Base-by-base conservation (phyloP, 2,329 filamentous ascomycete genomes). In the Fusarium pseudoanthophilum region DNA sequence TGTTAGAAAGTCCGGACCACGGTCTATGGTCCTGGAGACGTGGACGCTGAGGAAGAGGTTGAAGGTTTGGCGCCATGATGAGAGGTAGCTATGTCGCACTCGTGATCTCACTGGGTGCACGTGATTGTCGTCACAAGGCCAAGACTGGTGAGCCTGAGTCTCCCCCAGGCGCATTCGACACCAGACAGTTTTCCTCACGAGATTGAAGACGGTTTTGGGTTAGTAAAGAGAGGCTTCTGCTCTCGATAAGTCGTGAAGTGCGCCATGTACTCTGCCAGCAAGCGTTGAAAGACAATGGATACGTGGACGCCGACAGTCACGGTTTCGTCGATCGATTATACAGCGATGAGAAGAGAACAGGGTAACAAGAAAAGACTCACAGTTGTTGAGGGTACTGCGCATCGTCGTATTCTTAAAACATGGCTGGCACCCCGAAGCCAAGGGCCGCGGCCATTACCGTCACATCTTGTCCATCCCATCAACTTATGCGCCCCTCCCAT, bases 1-100 rank as follows among this genome's bases (percentile, higher is more conserved):
- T 80, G 78, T 84, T 80, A 46, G 86, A 88, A 43, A 87, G 81
- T 52, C 84, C 83, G 34, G 87, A 88, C 78, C 84, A 84, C 69
- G 86, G 84, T 74, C 85, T 79, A 46, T 75, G 77, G 42, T 80
- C 78, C 82, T 75, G 83, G 77, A 80, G 84, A 79, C 74, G 81
- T 79, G 78, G 86, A 79, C 80, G 86, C 80, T 67, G 79, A 75
- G 64, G 62, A 40, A 42, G 63, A 37, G 78, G 75, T 72, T 75
- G 70, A 24, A 76, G 58, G 71, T 78, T 73, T 57, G 77, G 73
- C 64, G 71, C 68, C 77, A 78, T 78, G 55, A 16, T 48, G 6
- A 48, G 13, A 18, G 34, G 34, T 36, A 36, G 34, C 34, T 36
- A 36, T 36, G 34, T 48, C 34, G 36, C 60, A 56, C 74, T 67